Base-by-base conservation (phyloP, 768 basidiomycete species). In the Pleurotus eryngii region DNA sequence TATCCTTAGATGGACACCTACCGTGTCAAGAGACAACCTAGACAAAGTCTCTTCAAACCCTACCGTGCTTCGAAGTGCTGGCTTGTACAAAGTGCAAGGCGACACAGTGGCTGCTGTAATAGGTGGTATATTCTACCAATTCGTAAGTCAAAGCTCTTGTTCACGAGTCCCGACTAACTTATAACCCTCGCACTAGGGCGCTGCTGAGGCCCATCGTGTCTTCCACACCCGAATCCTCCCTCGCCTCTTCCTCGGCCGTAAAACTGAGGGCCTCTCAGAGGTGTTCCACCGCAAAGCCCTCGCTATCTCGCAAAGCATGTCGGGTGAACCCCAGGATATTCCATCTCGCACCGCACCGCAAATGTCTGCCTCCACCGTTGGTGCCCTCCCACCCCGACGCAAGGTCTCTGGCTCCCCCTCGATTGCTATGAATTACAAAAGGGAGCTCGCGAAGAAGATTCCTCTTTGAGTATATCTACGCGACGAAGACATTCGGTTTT, bases 51-150 rank as follows among this genome's bases (percentile, higher is more conserved):
- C 54, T 11, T 6, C 76, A 85, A 14, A 74, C 78, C 39, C 67
- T 72, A 71, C 71, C 55, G 63, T 81, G n/a, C 67, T 81, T 47
- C 72, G 71, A 59, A 76, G 80, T 40, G 81, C 87, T 1, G 91
- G 90, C 2, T 67, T 92, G 55, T 86, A 86, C 63, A 92, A 92
- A 63, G 84, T 92, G 17, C 81, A 86, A 64, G 91, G 91, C 1
- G 85, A 89, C 57, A 79, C 85, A 0, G 88, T 92, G 4, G 84
- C 87, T 62, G 91, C 88, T 2, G 76, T 91, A 14, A 70, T 92
- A 27, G 91, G 91, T 20, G 89, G 85, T 5, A 79, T 92, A 11
- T 90, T 84, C 64, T 83, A 87, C 64, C 89, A 94, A 74, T 90
- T 86, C 68, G 91, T 93, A 64, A 58, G 90, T 77, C 53, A 35